A percentile compares a stretch with the other conserved stretches of the same genome.
Evolutionary conservation across 495 filamentous ascomycete genomes (phyloP).

Genomic region (Penicillium fimorum): DNA sequence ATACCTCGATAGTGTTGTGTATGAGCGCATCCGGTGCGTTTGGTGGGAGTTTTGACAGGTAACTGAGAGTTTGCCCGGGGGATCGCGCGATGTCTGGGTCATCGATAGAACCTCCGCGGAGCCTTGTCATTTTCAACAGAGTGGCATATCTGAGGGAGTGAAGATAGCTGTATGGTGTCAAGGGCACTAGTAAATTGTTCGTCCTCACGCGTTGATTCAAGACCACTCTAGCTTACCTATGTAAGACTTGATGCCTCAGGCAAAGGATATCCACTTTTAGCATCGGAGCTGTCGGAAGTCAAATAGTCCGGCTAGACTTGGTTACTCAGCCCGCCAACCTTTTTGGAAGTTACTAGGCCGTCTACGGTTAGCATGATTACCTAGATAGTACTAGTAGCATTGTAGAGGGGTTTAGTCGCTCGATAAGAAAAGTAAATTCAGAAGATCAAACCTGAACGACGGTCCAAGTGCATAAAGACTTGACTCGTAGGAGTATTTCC

Average conservation of each 20-base stretch:
- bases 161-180: neutral
- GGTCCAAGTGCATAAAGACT: conserved; percentile 1
- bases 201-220: neutral
- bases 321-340: neutral
- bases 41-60: conserved; percentile 46
- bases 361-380: neutral
- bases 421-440: conserved; percentile 9
- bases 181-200: neutral
- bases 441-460: conserved; percentile 1
- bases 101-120: conserved; percentile 47
- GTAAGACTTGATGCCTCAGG: conserved; percentile 20
- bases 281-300: conserved; percentile 4
- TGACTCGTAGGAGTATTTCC: neutral
- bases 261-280: neutral
- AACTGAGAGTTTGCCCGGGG: conserved; percentile 30
- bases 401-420: conserved; percentile 1
- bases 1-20: conserved; percentile 50
- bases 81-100: conserved; percentile 32
- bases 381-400: neutral
- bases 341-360: neutral
- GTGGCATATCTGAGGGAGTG: conserved; percentile 6
- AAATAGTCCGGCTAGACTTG: conserved; percentile 1
- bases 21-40: conserved; percentile 49
- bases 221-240: conserved; percentile 22
- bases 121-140: conserved; percentile 43